A percentile compares a stretch with the other conserved stretches of the same genome.
Conservation (phyloP, 2,329 filamentous ascomycete species). For the Stagonosporopsis tanaceti region DNA sequence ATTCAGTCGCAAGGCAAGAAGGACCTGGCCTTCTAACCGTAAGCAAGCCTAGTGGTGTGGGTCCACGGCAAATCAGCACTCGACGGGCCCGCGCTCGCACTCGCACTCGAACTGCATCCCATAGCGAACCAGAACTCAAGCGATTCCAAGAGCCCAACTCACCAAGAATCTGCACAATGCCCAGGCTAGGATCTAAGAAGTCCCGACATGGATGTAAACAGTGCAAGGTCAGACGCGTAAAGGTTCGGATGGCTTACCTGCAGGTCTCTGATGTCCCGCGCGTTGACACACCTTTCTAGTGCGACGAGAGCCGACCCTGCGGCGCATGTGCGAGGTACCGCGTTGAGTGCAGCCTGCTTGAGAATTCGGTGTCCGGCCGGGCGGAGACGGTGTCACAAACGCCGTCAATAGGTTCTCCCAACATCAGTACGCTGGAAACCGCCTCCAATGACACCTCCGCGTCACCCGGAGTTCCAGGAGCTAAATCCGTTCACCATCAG, state of each 20-base stretch:
- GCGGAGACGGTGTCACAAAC: constrained; percentile 6
- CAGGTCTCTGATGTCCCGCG: background rate
- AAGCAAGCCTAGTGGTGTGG: background rate
- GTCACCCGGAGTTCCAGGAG: constrained; percentile 9
- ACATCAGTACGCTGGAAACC: constrained; percentile 1
- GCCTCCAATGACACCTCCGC: constrained; percentile 10
- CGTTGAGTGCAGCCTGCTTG: constrained; percentile 41
- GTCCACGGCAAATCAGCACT: background rate
- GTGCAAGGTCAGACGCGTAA: constrained; percentile 40
- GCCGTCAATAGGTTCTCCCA: constrained; percentile 9
- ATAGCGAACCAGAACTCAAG: background rate
- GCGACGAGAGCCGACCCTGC: constrained; percentile 42
- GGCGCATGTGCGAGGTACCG: constrained; percentile 38
- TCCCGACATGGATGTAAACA: constrained; percentile 36
- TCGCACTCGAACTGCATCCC: constrained; percentile 24
- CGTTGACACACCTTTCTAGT: constrained; percentile 25
- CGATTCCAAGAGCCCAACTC: background rate
- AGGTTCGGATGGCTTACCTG: constrained; percentile 26
- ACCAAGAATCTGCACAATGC: constrained; percentile 20
- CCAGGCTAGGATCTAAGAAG: constrained; percentile 36
- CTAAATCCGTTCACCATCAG: background rate
- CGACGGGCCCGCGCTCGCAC: constrained; percentile 24
- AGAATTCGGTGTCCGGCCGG: constrained; percentile 2
- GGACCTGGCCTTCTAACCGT: background rate
- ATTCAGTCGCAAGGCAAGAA: background rate